Evolutionary conservation across 1,139 yeast species (phyloP).

Genomic region (Debaryomycetaceae sp.): DNA sequence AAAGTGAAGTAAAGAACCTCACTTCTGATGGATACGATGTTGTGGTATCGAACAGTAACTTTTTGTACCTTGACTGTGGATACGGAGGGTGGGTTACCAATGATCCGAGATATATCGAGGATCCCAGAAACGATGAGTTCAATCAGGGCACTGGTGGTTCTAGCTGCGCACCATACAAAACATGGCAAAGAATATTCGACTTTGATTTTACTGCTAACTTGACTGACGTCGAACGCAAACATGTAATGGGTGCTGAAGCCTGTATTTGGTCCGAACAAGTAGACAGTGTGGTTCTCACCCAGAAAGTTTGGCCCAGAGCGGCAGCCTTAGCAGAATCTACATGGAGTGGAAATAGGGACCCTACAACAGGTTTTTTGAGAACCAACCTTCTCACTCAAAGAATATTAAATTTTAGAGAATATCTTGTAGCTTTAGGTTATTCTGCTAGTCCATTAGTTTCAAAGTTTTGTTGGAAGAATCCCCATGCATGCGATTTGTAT

Average conservation of each 20-base stretch:
- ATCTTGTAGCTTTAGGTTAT: slow-evolving; percentile 36
- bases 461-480: slow-evolving; percentile 35
- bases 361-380: slow-evolving; percentile 24
- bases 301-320: slow-evolving; percentile 46
- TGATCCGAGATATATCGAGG: slow-evolving; percentile 34
- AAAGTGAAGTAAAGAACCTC: slow-evolving; percentile 24
- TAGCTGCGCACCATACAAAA: slow-evolving; percentile 52
- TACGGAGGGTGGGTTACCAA: slow-evolving; percentile 41
- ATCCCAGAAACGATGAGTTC: slow-evolving; percentile 20
- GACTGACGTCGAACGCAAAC: slow-evolving; percentile 28
- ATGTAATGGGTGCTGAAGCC: slow-evolving; percentile 44
- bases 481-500: slow-evolving; percentile 38
- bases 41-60: slow-evolving; percentile 35
- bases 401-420: slow-evolving; percentile 43
- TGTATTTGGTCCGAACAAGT: slow-evolving; percentile 47
- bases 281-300: slow-evolving; percentile 35
- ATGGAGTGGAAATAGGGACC: slow-evolving; percentile 45
- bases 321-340: slow-evolving; percentile 46
- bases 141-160: slow-evolving; percentile 37
- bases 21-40: slow-evolving; percentile 41
- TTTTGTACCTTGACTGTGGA: slow-evolving; percentile 48
- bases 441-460: slow-evolving; percentile 41
- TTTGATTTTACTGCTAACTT: slow-evolving; percentile 35
- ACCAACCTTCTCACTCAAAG: slow-evolving; percentile 34
- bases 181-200: slow-evolving; percentile 46